Conservation (phyloP, 345 rosid genomes). For the Microthlaspi erraticum region DNA sequence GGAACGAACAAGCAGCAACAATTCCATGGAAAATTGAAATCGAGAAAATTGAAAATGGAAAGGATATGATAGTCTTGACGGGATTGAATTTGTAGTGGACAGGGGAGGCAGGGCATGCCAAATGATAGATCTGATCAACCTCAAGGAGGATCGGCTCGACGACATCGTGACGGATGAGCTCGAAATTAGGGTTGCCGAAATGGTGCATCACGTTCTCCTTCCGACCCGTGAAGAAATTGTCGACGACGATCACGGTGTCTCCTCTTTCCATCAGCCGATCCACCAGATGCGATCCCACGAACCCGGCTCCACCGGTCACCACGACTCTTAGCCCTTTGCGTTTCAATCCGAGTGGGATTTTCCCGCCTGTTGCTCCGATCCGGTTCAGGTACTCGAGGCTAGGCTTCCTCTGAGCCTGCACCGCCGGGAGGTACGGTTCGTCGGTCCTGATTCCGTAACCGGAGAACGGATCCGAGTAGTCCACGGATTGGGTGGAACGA, state of each 20-base stretch:
- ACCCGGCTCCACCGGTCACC: conserved; percentile 89
- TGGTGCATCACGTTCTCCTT: conserved; percentile 79
- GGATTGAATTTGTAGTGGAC: conserved; percentile 93
- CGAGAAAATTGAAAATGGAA: background rate
- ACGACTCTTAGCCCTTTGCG: conserved; percentile 62
- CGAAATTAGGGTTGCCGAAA: conserved; percentile 75
- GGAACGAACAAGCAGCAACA: conserved; percentile 33
- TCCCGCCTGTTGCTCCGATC: conserved; percentile 51
- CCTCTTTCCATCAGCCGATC: conserved; percentile 81
- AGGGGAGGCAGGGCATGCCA: conserved; percentile 91
- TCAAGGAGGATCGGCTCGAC: conserved; percentile 82
- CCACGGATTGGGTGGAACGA: conserved; percentile 36
- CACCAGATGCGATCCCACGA: conserved; percentile 91
- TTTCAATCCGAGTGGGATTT: conserved; percentile 63
- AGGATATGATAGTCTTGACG: conserved; percentile 91
- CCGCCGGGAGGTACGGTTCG: conserved; percentile 31
- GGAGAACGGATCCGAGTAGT: conserved; percentile 31
- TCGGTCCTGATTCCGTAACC: conserved; percentile 40
- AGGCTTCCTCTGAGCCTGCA: conserved; percentile 44
- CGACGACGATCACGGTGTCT: conserved; percentile 77
- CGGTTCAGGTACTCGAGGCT: conserved; percentile 23
- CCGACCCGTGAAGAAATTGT: conserved; percentile 78
- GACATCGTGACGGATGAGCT: conserved; percentile 78
- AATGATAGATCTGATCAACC: conserved; percentile 91
- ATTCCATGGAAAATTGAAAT: background rate